phyloP scores from a whole-genome alignment of 306 rosid species.

The Gynostemma pentaphyllum region DNA sequence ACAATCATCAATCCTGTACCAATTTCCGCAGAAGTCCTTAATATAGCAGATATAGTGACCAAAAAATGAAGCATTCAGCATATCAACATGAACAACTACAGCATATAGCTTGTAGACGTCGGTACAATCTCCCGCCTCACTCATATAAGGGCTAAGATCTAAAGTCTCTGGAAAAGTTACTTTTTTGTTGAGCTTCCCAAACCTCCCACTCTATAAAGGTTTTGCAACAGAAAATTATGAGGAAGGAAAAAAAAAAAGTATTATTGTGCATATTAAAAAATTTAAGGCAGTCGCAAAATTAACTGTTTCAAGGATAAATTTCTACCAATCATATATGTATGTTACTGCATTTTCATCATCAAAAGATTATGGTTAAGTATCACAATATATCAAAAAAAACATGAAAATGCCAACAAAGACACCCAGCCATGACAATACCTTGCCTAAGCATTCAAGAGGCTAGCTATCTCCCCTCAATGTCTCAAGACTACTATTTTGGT shows the following conservation, averaged over 20 bases:
- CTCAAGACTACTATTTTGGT: too few species aligned
- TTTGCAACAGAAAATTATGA: background rate
- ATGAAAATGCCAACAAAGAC: background rate
- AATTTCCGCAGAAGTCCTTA: slow-evolving; percentile 66
- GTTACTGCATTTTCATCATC: background rate
- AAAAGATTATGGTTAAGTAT: too few species aligned
- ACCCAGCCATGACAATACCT: background rate
- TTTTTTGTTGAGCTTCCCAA: slow-evolving; percentile 92
- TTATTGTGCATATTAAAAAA: background rate
- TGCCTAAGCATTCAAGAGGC: too few species aligned
- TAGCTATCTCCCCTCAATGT: too few species aligned
- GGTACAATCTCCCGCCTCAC: slow-evolving; percentile 59
- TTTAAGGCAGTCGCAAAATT: background rate
- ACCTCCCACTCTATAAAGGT: slow-evolving; percentile 77
- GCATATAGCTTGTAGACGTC: slow-evolving; percentile 76
- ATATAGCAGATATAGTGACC: slow-evolving; percentile 93
- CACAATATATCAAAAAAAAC: too few species aligned
- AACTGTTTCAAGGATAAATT: background rate
- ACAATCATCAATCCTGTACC: slow-evolving; percentile 78
- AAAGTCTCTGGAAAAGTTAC: slow-evolving; percentile 78
- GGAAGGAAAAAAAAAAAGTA: background rate
- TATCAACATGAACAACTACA: slow-evolving; percentile 87
- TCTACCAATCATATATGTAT: background rate
- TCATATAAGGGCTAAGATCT: slow-evolving; percentile 78
- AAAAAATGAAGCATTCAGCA: slow-evolving; percentile 93